These are phyloP conservation scores for Pholiota adiposa DNA, from an alignment of 1,284 basidiomycete species.

Conservation along the genomic window DNA sequence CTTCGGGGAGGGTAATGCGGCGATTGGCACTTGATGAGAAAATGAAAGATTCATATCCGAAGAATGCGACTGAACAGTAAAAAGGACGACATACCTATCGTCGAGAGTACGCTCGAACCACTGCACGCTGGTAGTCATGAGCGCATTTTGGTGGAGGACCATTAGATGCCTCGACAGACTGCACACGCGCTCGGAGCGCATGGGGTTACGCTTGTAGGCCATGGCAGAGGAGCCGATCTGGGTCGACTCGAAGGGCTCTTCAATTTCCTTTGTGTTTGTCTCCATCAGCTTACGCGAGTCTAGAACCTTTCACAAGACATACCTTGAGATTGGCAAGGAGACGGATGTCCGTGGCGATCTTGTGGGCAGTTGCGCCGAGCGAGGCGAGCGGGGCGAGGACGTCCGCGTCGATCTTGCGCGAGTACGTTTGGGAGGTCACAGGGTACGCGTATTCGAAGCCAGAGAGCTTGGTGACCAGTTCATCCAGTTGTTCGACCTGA, in stretches of 20 bases:
- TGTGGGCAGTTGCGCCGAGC: constrained; percentile 95
- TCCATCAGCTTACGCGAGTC: background rate
- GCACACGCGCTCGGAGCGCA: constrained; percentile 98
- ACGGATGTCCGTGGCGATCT: constrained; percentile 96
- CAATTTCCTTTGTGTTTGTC: constrained; percentile 72
- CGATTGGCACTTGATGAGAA: constrained; percentile 78
- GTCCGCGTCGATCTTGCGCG: constrained; percentile 96
- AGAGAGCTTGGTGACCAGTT: constrained; percentile 86
- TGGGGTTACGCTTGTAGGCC: constrained; percentile 99
- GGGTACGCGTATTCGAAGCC: constrained; percentile 97
- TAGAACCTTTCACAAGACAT: background rate
- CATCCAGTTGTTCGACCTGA: constrained; percentile 89
- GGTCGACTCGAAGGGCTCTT: constrained; percentile 98
- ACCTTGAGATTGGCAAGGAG: constrained; percentile 92
- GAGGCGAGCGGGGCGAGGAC: constrained; percentile 89
- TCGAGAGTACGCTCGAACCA: constrained; percentile 98
- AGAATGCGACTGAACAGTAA: too few relatives aligned
- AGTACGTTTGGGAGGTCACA: constrained; percentile 98
- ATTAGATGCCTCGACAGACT: constrained; percentile 92
- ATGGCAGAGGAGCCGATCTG: constrained; percentile 99
- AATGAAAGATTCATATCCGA: background rate
- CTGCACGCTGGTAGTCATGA: constrained; percentile 91
- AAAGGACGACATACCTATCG: constrained; percentile 65
- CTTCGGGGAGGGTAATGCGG: constrained; percentile 94
- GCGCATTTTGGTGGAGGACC: constrained; percentile 91